Conservation (phyloP, 2,329 filamentous ascomycete species). For the Ceratocystis ficicola region DNA sequence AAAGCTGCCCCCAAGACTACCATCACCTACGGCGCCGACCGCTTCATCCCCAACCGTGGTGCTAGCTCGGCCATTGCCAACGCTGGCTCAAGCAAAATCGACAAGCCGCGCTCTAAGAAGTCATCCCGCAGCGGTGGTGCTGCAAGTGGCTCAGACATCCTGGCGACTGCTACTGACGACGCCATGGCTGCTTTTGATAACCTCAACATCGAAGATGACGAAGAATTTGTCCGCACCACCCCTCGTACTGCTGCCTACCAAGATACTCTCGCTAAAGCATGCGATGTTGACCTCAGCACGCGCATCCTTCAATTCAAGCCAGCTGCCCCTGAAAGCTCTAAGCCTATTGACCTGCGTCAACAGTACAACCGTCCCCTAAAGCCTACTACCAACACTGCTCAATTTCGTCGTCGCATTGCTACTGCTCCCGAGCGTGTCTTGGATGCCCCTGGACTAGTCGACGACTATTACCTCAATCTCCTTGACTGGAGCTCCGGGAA, state of each 20-base stretch:
- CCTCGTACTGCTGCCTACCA: slow-evolving; percentile 86
- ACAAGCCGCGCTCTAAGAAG: slow-evolving; percentile 61
- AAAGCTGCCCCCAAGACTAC: slow-evolving; percentile 62
- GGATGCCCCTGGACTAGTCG: slow-evolving; percentile 87
- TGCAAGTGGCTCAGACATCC: slow-evolving; percentile 45
- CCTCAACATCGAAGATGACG: slow-evolving; percentile 60
- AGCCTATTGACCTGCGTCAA: slow-evolving; percentile 91
- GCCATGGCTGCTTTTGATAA: slow-evolving; percentile 66
- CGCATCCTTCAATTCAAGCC: slow-evolving; percentile 98
- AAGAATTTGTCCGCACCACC: slow-evolving; percentile 61
- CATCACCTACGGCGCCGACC: slow-evolving; percentile 67
- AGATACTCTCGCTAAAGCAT: slow-evolving; percentile 78
- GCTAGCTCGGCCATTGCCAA: slow-evolving; percentile 82
- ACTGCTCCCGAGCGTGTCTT: slow-evolving; percentile 93
- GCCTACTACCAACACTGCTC: slow-evolving; percentile 60
- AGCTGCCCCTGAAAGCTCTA: slow-evolving; percentile 91
- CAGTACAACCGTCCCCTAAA: slow-evolving; percentile 97
- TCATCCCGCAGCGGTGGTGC: slow-evolving; percentile 51
- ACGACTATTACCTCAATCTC: slow-evolving; percentile 98
- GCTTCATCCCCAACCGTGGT: slow-evolving; percentile 89
- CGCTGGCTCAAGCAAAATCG: slow-evolving; percentile 70
- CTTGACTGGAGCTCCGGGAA: slow-evolving; percentile 97
- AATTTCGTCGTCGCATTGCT: slow-evolving; percentile 82
- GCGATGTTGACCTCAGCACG: slow-evolving; percentile 84
- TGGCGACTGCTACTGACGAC: slow-evolving; percentile 71